Evolutionary conservation across 768 basidiomycete genomes (phyloP).

Genomic region (Boletellus ananiceps): DNA sequence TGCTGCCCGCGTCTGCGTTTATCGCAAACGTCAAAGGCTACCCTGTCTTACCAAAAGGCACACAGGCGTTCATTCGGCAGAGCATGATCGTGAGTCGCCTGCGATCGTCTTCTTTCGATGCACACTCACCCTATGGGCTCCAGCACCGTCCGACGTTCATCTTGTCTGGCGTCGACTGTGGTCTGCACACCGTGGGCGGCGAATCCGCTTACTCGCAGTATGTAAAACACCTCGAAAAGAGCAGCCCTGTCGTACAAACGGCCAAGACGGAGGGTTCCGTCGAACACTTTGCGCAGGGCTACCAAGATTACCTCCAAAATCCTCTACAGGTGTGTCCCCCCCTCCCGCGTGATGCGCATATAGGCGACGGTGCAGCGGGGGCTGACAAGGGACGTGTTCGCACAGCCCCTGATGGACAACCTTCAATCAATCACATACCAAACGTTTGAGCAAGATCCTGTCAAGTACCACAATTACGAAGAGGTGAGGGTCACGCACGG

Average conservation of each 20-base stretch:
- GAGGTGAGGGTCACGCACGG: constrained; percentile 47
- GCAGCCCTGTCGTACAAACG: constrained; percentile 63
- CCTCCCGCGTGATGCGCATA: not conserved
- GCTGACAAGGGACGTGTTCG: constrained; percentile 4
- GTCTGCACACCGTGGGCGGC: constrained; percentile 75
- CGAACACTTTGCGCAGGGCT: constrained; percentile 87
- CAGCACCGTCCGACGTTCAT: constrained; percentile 87
- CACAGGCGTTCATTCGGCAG: constrained; percentile 86
- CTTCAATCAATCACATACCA: constrained; percentile 94
- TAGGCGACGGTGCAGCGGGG: not conserved
- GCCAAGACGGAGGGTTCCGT: constrained; percentile 66
- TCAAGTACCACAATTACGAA: constrained; percentile 95
- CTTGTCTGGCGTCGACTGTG: constrained; percentile 60
- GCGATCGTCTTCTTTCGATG: constrained; percentile 10
- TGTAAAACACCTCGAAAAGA: constrained; percentile 75
- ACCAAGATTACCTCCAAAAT: constrained; percentile 93
- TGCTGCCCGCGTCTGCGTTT: constrained; percentile 86
- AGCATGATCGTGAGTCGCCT: constrained; percentile 69
- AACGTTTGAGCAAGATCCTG: constrained; percentile 95
- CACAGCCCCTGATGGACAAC: constrained; percentile 94
- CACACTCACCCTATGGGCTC: constrained; percentile 13
- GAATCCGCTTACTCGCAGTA: constrained; percentile 90
- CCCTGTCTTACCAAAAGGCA: constrained; percentile 90
- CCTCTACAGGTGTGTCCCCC: constrained; percentile 69
- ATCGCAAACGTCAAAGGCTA: constrained; percentile 96